These are phyloP conservation scores for Boletus reticulatus DNA, from an alignment of 768 basidiomycete species.

Conservation along the genomic window DNA sequence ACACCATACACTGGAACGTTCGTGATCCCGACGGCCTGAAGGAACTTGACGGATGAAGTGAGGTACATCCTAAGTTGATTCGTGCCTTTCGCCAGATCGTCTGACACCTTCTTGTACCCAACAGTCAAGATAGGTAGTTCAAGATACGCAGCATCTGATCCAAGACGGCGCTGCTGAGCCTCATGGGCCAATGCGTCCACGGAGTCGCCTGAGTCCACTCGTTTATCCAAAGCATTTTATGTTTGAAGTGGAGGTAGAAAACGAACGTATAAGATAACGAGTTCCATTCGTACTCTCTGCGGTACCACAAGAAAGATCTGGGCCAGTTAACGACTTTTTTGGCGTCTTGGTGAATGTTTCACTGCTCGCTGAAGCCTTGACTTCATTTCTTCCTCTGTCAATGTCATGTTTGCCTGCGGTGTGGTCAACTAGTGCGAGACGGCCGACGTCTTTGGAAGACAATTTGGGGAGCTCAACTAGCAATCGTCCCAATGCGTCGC, in stretches of 20 bases:
- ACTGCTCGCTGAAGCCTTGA: background rate
- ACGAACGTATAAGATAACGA: background rate
- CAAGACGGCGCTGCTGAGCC: background rate
- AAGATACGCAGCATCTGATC: background rate
- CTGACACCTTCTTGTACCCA: conserved; percentile 1
- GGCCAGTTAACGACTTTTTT: background rate
- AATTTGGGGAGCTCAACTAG: conserved; percentile 1
- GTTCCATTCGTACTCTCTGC: background rate
- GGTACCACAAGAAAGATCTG: background rate
- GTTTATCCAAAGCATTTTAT: background rate
- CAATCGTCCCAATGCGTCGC: conserved; percentile 2
- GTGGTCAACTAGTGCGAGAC: background rate
- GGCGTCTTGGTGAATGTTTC: background rate
- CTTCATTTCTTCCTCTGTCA: background rate
- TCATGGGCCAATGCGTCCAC: background rate
- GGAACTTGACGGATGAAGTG: conserved; percentile 6
- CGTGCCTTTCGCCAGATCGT: background rate
- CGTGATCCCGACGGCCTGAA: conserved; percentile 1
- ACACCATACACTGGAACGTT: conserved; percentile 3
- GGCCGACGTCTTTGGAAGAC: background rate
- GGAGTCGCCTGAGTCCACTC: background rate
- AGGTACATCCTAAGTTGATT: conserved; percentile 9
- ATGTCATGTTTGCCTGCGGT: background rate
- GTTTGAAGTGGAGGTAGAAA: background rate
- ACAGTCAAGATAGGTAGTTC: conserved; percentile 6